Conservation (phyloP, 1,139 yeast genomes). For the Debaryomyces nepalensis region DNA sequence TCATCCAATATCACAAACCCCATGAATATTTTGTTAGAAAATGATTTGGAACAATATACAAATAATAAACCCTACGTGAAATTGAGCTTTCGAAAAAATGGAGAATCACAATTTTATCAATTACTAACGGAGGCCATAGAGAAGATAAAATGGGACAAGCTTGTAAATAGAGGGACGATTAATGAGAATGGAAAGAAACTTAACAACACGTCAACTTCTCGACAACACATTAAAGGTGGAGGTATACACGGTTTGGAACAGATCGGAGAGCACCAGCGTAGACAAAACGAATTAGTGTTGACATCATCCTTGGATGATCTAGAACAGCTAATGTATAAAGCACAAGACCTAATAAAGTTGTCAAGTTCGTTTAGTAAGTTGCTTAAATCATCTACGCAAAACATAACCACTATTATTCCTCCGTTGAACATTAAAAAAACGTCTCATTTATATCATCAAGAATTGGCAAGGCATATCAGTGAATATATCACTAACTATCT, state of each 20-base stretch:
- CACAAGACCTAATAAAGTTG: constrained; percentile 70
- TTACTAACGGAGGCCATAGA: constrained; percentile 49
- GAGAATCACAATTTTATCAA: constrained; percentile 52
- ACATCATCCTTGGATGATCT: constrained; percentile 77
- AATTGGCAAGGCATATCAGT: constrained; percentile 54
- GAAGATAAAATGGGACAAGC: constrained; percentile 49
- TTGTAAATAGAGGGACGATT: constrained; percentile 41
- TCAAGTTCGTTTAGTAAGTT: constrained; percentile 51
- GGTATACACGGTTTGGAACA: constrained; percentile 79
- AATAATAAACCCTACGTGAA: constrained; percentile 48
- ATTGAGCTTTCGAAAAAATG: constrained; percentile 66
- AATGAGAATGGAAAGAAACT: constrained; percentile 44
- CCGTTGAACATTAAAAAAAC: constrained; percentile 35
- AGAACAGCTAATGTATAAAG: constrained; percentile 75
- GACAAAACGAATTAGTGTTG: constrained; percentile 65
- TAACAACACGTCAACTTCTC: constrained; percentile 15
- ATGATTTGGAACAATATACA: constrained; percentile 37
- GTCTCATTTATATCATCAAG: constrained; percentile 41
- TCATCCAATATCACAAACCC: constrained; percentile 20
- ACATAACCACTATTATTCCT: constrained; percentile 25
- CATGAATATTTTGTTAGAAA: constrained; percentile 33
- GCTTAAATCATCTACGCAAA: constrained; percentile 22
- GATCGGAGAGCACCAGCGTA: constrained; percentile 58
- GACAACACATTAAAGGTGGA: constrained; percentile 22
- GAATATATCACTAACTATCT: constrained; percentile 47